Conservation (phyloP, 805 yeast genomes). For the Hanseniaspora guilliermondii region DNA sequence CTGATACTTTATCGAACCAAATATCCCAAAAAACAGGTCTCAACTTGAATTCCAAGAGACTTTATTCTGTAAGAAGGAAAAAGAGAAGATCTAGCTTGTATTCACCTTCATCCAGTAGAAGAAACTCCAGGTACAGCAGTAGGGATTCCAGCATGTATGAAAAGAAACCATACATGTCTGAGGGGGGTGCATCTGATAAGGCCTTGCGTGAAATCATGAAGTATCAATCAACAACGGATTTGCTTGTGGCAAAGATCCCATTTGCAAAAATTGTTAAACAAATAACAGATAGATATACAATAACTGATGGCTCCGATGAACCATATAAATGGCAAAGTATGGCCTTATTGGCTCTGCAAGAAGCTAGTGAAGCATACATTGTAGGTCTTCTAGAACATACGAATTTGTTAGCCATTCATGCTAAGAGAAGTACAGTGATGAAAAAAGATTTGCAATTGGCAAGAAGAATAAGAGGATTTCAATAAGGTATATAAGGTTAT, state of each 20-base stretch:
- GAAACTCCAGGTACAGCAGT: slow-evolving; percentile 15
- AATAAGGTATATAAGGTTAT: slow-evolving; percentile 15
- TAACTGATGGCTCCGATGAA: slow-evolving; percentile 31
- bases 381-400: slow-evolving; percentile 67
- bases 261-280: slow-evolving; percentile 68
- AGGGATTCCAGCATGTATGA: slow-evolving; percentile 30
- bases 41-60: slow-evolving; percentile 3
- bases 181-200: slow-evolving; percentile 40
- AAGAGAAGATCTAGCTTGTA: not conserved
- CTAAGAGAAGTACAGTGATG: slow-evolving; percentile 75
- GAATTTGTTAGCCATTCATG: slow-evolving; percentile 64
- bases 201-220: slow-evolving; percentile 59
- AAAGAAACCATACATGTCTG: slow-evolving; percentile 31
- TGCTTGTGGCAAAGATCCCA: slow-evolving; percentile 58
- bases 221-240: slow-evolving; percentile 56
- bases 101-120: slow-evolving; percentile 10
- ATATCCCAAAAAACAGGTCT: slow-evolving; percentile 6
- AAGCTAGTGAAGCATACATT: slow-evolving; percentile 67
- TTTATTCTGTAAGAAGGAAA: not conserved
- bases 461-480: slow-evolving; percentile 55
- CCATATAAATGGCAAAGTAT: slow-evolving; percentile 67
- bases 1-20: slow-evolving; percentile 1
- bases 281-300: slow-evolving; percentile 42
- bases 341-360: slow-evolving; percentile 67
- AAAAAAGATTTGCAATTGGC: slow-evolving; percentile 72